Evolutionary conservation across 2,329 filamentous ascomycete genomes (phyloP), one percentile per base, ranked within the genome.

Genomic region (Aspergillus udagawae): DNA sequence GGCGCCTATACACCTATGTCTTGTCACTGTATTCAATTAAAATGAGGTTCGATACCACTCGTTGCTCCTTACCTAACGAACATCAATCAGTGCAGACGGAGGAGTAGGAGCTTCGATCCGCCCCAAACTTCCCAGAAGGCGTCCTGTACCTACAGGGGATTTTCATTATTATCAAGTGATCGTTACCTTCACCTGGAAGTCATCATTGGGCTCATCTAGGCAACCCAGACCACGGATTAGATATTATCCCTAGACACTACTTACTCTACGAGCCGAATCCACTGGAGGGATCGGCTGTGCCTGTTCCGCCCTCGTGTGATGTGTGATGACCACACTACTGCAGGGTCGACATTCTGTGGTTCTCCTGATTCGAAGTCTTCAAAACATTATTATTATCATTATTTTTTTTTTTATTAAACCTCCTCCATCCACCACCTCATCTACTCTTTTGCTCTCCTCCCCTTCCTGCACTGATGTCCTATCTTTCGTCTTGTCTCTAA

Each of bases 241-340:
- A 14, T 35, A 35, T 14, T 6, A 35, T 35, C 12, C 17, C 32
- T 17, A 29, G 28, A 29, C 10, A 35, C 32, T 17, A 5, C 32
- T 35, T 35, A 17, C 32, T 35, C 14, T 10, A 32, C 29, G 29
- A 32, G 12, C 21, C 4, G 42, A 45, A 23, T 45, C 61, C 61
- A 62, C 54, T 20, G 52, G 50, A 55, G 50, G 17, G 57, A 55
- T 62, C 68, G 68, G 70, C 66, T 62, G 56, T 45, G 23, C 49
- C 54, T 51, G 59, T 72, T 72, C 70, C 70, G 70, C 63, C 68
- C 44, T 71, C 69, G 70, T 69, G 65, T 72, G 70, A 72, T 67
- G 70, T 69, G 65, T 72, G 70, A 72, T 67, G 49, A 14, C n/a
- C 21, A 45, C 42, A 23, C 42, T 45, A 23, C 21, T 41, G 12